Evolutionary conservation across 2,329 filamentous ascomycete genomes (phyloP).

Genomic region (Pyrenochaeta sp.): DNA sequence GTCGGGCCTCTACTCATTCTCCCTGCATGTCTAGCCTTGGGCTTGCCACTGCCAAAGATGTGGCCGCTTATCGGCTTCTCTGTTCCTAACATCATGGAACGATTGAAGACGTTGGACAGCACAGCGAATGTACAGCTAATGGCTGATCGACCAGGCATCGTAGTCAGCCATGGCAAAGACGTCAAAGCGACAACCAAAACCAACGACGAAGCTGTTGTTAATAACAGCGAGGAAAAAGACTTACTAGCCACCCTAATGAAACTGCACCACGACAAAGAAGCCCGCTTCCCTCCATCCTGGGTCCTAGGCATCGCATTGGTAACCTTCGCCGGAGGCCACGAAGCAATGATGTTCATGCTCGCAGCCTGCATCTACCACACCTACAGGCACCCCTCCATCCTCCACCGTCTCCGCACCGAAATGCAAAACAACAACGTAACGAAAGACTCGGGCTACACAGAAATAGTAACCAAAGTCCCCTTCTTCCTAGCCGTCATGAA

Average conservation of each 20-base stretch:
- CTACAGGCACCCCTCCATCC: neutral
- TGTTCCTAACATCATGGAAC: neutral
- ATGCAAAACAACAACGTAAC: neutral
- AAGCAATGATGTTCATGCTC: conserved; percentile 10
- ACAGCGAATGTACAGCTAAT: neutral
- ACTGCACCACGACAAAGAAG: conserved; percentile 4
- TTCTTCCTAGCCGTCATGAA: conserved; percentile 37
- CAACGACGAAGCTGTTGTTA: neutral
- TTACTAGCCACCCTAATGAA: conserved; percentile 11
- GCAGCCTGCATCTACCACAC: conserved; percentile 4
- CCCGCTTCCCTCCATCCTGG: conserved; percentile 5
- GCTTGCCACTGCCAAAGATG: neutral
- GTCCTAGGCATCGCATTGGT: conserved; percentile 12
- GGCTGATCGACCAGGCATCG: neutral
- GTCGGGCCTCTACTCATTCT: neutral
- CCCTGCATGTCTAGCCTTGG: neutral
- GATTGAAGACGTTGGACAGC: conserved; percentile 2
- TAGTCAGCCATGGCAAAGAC: neutral
- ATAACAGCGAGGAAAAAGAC: conserved; percentile 6
- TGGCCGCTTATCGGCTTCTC: conserved; percentile 5
- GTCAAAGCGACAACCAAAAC: neutral
- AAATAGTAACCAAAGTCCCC: conserved; percentile 11
- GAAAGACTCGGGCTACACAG: neutral
- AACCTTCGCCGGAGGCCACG: conserved; percentile 18
- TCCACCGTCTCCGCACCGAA: neutral